These are phyloP conservation scores for Mrakia frigida DNA, from an alignment of 768 basidiomycete species.

Conservation along the genomic window DNA sequence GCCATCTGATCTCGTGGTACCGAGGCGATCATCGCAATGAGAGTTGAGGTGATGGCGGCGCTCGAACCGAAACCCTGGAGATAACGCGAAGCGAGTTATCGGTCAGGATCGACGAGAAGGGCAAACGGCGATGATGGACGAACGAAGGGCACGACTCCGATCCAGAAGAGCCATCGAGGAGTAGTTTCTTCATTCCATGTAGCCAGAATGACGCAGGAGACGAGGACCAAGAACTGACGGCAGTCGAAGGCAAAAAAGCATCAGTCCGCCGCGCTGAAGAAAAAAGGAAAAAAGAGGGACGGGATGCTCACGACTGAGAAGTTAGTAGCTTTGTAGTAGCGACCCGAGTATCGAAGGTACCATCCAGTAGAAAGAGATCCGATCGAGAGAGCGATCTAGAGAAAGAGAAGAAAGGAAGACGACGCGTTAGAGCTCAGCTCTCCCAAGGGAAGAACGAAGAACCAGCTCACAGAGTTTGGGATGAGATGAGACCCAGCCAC, in stretches of 20 bases:
- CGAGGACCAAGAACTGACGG: background rate
- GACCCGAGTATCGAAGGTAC: background rate
- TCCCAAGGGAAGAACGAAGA: too few relatives aligned
- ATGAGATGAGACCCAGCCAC: conserved; percentile 56
- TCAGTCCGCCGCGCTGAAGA: too few relatives aligned
- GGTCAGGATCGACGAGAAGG: background rate
- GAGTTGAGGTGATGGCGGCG: conserved; percentile 74
- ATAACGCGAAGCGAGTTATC: conserved; percentile 48
- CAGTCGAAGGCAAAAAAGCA: too few relatives aligned
- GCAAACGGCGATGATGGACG: background rate
- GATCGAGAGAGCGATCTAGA: background rate
- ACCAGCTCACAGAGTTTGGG: conserved; percentile 73
- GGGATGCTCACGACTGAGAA: background rate
- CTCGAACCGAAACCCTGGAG: conserved; percentile 77
- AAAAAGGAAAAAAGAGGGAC: too few relatives aligned
- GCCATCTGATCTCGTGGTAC: conserved; percentile 50
- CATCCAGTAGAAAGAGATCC: background rate
- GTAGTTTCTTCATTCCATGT: background rate
- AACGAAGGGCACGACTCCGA: conserved; percentile 1
- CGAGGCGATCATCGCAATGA: conserved; percentile 63
- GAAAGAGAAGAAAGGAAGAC: too few relatives aligned
- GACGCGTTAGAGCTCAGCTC: too few relatives aligned
- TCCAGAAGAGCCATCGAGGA: background rate
- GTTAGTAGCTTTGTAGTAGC: background rate
- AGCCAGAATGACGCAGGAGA: background rate